Evolutionary conservation across 1,139 yeast genomes (phyloP).

Genomic region (Lodderomyces jiufengensis): DNA sequence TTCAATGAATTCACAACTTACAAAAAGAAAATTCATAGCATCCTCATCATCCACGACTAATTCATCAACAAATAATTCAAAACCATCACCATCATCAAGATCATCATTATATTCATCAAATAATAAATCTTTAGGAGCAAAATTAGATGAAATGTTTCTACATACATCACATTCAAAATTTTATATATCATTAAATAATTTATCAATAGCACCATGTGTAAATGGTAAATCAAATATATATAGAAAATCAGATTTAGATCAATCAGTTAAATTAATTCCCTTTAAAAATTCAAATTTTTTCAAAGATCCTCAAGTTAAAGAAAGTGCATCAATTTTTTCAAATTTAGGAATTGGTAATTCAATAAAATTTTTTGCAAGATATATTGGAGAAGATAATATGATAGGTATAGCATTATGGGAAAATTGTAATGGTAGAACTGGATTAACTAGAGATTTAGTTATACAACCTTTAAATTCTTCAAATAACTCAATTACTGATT

Average conservation of each 20-base stretch:
- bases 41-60: background rate
- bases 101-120: constrained; percentile 7
- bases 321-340: constrained; percentile 29
- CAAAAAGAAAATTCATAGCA: constrained; percentile 11
- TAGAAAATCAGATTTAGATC: constrained; percentile 64
- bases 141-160: constrained; percentile 81
- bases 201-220: constrained; percentile 85
- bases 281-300: constrained; percentile 26
- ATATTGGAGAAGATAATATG: constrained; percentile 93
- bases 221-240: constrained; percentile 89
- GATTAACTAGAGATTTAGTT: constrained; percentile 74
- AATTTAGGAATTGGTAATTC: constrained; percentile 46
- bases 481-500: constrained; percentile 47
- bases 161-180: constrained; percentile 83
- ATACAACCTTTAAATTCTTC: constrained; percentile 70
- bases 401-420: constrained; percentile 86
- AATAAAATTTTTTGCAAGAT: constrained; percentile 68
- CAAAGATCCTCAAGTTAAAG: constrained; percentile 25
- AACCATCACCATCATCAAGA: constrained; percentile 8
- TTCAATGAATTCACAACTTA: constrained; percentile 7
- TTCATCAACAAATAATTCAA: constrained; percentile 1
- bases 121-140: constrained; percentile 52
- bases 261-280: constrained; percentile 49
- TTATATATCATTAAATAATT: constrained; percentile 70
- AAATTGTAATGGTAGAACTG: constrained; percentile 63